phyloP scores from a whole-genome alignment of 169 alveolate species.

The Cryptosporidium canis region DNA sequence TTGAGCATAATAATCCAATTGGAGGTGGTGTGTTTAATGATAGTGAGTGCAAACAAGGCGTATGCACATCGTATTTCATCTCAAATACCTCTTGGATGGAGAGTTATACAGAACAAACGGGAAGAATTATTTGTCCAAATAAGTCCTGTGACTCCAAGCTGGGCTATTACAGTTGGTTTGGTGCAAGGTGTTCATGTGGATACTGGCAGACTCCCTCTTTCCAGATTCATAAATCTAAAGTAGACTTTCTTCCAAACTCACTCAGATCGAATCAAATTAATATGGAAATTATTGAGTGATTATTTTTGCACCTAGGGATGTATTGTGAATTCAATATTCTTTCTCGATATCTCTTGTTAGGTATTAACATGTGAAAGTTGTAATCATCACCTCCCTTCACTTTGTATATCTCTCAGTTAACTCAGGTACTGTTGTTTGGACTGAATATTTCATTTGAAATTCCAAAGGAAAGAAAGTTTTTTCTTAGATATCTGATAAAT shows the following conservation, averaged over 20 bases:
- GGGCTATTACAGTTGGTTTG: conserved; percentile 62
- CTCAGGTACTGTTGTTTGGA: too few relatives aligned
- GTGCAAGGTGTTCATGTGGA: conserved; percentile 61
- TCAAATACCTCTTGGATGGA: conserved; percentile 45
- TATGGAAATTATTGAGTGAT: conserved; percentile 3
- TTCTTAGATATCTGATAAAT: too few relatives aligned
- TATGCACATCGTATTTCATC: conserved; percentile 39
- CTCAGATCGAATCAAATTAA: neutral
- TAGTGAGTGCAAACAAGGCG: neutral
- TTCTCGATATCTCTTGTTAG: too few relatives aligned
- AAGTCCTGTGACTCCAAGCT: conserved; percentile 21
- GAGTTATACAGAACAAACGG: conserved; percentile 3
- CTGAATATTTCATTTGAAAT: too few relatives aligned
- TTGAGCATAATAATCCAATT: neutral
- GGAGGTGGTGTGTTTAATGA: neutral
- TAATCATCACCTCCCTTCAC: too few relatives aligned
- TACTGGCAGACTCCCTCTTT: conserved; percentile 65
- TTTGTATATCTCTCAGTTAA: too few relatives aligned
- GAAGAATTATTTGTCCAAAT: conserved; percentile 52
- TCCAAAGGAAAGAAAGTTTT: too few relatives aligned
- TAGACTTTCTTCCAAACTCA: conserved; percentile 43
- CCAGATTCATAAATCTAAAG: conserved; percentile 44
- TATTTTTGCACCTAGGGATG: too few relatives aligned
- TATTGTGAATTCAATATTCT: too few relatives aligned
- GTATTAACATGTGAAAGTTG: too few relatives aligned